A percentile compares a stretch with the other conserved stretches of the same genome.
Evolutionary conservation across 176 grass and related monocot species (phyloP).

Genomic region (Musa beccarii): DNA sequence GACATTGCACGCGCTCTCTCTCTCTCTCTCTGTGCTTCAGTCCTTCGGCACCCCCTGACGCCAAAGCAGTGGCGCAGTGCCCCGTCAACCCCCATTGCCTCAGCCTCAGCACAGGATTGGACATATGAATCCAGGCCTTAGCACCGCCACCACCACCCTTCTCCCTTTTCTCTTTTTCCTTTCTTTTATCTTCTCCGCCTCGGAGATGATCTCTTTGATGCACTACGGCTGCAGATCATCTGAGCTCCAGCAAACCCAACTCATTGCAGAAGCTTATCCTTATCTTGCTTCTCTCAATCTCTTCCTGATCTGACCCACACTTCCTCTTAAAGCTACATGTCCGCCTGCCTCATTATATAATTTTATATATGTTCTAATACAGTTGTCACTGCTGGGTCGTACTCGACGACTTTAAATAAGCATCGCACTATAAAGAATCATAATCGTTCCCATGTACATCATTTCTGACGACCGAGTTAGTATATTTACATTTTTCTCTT

Average conservation of each 20-base stretch:
- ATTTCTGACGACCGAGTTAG: too few species aligned
- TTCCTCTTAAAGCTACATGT: background rate
- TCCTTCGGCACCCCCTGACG: background rate
- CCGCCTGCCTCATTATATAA: too few species aligned
- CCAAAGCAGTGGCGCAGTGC: background rate
- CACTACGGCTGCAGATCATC: background rate
- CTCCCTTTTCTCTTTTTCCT: background rate
- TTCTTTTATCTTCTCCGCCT: constrained; percentile 22
- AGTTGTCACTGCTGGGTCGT: too few species aligned
- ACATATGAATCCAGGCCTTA: constrained; percentile 18
- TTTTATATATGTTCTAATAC: background rate
- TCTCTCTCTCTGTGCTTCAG: background rate
- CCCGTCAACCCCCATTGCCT: constrained; percentile 5
- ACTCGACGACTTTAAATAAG: too few species aligned
- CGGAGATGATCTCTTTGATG: background rate
- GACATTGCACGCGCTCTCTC: background rate
- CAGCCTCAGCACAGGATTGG: constrained; percentile 25
- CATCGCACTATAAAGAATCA: too few species aligned
- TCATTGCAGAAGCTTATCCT: too few species aligned
- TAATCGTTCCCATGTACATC: too few species aligned
- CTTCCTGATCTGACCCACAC: background rate
- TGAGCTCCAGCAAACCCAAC: background rate
- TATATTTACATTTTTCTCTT: too few species aligned
- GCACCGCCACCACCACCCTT: too few species aligned
- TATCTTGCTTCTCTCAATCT: too few species aligned